Evolutionary conservation across 1,284 basidiomycete genomes (phyloP).

Genomic region (Neonothopanus nambi): DNA sequence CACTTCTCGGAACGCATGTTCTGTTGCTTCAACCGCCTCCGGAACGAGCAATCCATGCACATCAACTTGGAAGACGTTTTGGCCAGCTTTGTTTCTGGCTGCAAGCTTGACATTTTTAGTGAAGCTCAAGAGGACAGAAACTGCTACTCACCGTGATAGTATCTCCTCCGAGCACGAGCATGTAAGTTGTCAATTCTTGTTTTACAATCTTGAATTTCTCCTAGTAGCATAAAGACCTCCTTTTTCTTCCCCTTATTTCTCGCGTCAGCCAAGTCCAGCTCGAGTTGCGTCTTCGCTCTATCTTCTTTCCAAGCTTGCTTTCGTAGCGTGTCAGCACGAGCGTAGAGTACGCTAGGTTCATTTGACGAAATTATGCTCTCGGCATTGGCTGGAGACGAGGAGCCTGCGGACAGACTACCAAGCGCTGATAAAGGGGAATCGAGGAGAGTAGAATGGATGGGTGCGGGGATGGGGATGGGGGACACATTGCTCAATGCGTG

Average conservation of each 20-base stretch:
- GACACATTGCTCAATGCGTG: background rate
- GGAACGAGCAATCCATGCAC: slow-evolving; percentile 75
- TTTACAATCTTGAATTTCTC: slow-evolving; percentile 36
- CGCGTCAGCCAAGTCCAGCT: slow-evolving; percentile 31
- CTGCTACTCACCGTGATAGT: slow-evolving; percentile 36
- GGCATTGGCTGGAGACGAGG: slow-evolving; percentile 15
- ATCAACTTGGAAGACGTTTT: slow-evolving; percentile 55
- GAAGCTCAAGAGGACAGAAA: background rate
- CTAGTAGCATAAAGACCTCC: slow-evolving; percentile 38
- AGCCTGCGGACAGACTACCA: slow-evolving; percentile 2
- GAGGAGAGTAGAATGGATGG: slow-evolving; percentile 7
- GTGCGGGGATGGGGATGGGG: slow-evolving; percentile 22
- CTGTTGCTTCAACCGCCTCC: slow-evolving; percentile 67
- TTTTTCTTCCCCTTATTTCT: slow-evolving; percentile 30
- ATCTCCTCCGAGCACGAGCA: slow-evolving; percentile 40
- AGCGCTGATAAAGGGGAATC: slow-evolving; percentile 3
- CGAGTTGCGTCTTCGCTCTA: slow-evolving; percentile 27
- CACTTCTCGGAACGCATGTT: slow-evolving; percentile 60
- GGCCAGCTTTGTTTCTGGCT: slow-evolving; percentile 21
- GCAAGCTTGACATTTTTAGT: background rate
- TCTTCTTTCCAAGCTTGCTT: slow-evolving; percentile 38
- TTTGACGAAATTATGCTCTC: slow-evolving; percentile 35
- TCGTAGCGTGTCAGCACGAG: slow-evolving; percentile 37
- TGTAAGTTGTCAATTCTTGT: slow-evolving; percentile 36
- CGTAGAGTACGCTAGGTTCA: slow-evolving; percentile 30